Conservation (phyloP, 164 flowering plant species). For the Berberis vulgaris region DNA sequence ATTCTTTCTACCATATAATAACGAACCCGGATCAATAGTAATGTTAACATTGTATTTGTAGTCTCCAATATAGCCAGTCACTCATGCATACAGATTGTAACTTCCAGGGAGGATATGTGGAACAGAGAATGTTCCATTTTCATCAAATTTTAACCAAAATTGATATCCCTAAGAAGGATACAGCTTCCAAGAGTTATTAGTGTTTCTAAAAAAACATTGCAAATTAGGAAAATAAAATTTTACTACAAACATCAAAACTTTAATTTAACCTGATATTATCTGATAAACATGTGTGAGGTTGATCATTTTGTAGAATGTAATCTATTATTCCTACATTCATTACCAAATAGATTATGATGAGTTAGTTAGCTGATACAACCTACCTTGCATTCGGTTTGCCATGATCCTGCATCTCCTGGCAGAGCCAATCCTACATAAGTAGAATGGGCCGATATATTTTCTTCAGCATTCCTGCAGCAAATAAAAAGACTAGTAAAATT, state of each 20-base stretch:
- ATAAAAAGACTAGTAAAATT: background rate
- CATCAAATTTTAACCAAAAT: conserved; percentile 65
- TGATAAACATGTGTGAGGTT: too few species aligned
- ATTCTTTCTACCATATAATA: background rate
- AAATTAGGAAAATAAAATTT: too few species aligned
- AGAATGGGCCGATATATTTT: conserved; percentile 36
- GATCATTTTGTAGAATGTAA: too few species aligned
- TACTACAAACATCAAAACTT: too few species aligned
- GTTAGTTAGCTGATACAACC: background rate
- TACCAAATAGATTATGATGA: background rate
- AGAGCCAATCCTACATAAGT: conserved; percentile 82
- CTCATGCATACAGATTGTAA: conserved; percentile 76
- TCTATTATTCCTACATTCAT: background rate
- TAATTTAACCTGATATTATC: too few species aligned
- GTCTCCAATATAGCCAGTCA: conserved; percentile 74
- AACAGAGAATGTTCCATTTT: conserved; percentile 50
- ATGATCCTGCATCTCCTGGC: conserved; percentile 73
- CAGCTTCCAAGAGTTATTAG: background rate
- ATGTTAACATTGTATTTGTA: conserved; percentile 35
- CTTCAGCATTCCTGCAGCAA: conserved; percentile 22
- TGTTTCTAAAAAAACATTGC: too few species aligned
- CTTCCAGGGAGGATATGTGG: conserved; percentile 36
- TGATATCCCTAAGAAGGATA: conserved; percentile 56
- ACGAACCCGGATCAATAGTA: conserved; percentile 50
- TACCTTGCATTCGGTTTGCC: conserved; percentile 90